Base-by-base conservation (phyloP, 2,329 filamentous ascomycete species). In the Aspergillus sp. region DNA sequence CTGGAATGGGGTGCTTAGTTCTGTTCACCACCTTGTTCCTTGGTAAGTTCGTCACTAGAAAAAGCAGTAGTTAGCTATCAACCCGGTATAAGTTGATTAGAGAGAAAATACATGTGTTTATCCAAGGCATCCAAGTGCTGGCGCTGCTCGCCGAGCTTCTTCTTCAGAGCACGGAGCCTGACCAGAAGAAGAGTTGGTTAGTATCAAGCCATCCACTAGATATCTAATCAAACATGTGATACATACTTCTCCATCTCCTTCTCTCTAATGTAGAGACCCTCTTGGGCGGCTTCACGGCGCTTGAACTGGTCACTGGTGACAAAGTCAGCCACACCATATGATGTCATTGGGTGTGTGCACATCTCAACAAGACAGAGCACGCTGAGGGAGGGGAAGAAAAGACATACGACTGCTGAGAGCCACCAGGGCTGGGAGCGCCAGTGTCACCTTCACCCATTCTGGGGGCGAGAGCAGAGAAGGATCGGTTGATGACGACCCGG, bases 251-350 rank as follows among this genome's bases (percentile, higher is more conserved):
- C 83, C 73, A 83, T 82, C 80, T 97, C 93, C 65, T 90, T 87
- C 74, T 86, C 76, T 61, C 82, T 82, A 72, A 98, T 90, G 72
- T 86, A 88, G 58, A 81, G 81, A 68, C 90, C 85, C 75, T 97
- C 93, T 65, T 75, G 78, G 56, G 91, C 91, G 66, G 85, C 81
- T 73, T 98, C 93, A 59, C 93, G 89, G 73, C 85, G 86, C 73
- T 85, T 88, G 81, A 96, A 98, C 45, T 88, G 82, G 66, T 98
- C 91, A 58, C 91, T 95, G 54, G 57, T 37, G 33, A 7, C 29
- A 34, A 27, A 30, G 40, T 56, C 44, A 60, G 51, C 44, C 19
- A 19, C 19, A 19, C 19, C 19, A 19, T 19, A 19, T 19, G 19
- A 10, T 35, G 33, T 35, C 12, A 35, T 35, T 11, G 8, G 33